These are phyloP conservation scores for Trichoderma cornu-damae DNA, from an alignment of 2,329 filamentous ascomycete species.

Conservation along the genomic window DNA sequence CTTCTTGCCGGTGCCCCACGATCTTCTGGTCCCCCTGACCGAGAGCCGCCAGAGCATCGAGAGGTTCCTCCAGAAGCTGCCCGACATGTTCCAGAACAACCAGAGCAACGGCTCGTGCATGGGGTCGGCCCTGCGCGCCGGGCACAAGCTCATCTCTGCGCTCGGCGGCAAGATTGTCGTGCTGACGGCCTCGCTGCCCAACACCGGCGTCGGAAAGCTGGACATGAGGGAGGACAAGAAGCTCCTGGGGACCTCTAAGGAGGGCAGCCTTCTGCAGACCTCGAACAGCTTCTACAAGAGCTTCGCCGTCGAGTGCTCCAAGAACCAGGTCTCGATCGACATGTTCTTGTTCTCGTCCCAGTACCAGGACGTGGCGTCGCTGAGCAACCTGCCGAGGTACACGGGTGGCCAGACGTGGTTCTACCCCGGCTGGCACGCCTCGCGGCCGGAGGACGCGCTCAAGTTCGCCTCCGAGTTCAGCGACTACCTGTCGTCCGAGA, in stretches of 20 bases:
- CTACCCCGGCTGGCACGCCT: conserved; percentile 96
- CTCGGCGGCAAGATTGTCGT: conserved; percentile 94
- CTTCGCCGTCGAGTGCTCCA: conserved; percentile 97
- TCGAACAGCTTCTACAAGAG: conserved; percentile 98
- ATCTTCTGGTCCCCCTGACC: conserved; percentile 81
- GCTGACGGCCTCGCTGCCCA: conserved; percentile 82
- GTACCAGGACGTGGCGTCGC: conserved; percentile 94
- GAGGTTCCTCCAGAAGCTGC: conserved; percentile 81
- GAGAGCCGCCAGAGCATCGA: conserved; percentile 91
- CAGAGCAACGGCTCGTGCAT: conserved; percentile 87
- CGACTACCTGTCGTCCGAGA: conserved; percentile 93
- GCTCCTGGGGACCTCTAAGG: conserved; percentile 86
- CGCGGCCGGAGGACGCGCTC: conserved; percentile 87
- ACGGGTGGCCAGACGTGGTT: conserved; percentile 98
- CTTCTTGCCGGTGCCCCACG: conserved; percentile 88
- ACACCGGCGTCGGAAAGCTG: conserved; percentile 81
- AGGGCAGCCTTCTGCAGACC: conserved; percentile 80
- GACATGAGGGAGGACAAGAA: conserved; percentile 97
- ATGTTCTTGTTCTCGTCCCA: conserved; percentile 97
- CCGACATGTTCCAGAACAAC: conserved; percentile 94
- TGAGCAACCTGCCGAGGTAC: conserved; percentile 92
- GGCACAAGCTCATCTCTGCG: conserved; percentile 91
- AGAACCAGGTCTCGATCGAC: conserved; percentile 96
- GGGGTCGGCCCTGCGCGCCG: conserved; percentile 86
- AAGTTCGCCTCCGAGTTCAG: conserved; percentile 97